Conservation (phyloP, 2,329 filamentous ascomycete species). For the Verticillium dahliae region DNA sequence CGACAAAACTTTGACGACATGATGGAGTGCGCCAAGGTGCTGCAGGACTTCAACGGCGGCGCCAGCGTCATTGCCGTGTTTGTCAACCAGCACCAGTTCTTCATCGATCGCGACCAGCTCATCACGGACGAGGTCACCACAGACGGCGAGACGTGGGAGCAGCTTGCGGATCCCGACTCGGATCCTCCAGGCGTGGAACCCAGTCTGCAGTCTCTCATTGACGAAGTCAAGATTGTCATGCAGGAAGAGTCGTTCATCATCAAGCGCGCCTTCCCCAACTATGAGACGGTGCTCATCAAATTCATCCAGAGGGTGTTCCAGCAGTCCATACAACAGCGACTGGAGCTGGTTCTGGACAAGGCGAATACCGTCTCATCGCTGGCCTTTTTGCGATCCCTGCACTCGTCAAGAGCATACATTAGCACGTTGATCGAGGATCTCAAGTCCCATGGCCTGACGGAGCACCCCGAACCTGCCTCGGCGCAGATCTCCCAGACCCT, state of each 20-base stretch:
- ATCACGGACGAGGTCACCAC: constrained; percentile 77
- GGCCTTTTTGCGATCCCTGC: constrained; percentile 83
- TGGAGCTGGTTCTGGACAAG: constrained; percentile 95
- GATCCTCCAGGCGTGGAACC: constrained; percentile 89
- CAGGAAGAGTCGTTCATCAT: constrained; percentile 97
- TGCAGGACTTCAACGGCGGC: constrained; percentile 94
- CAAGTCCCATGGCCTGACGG: constrained; percentile 88
- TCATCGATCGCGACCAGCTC: constrained; percentile 91
- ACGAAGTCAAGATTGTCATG: constrained; percentile 92
- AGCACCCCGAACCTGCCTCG: constrained; percentile 87
- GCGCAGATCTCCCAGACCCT: constrained; percentile 74
- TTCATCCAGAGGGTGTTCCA: constrained; percentile 96
- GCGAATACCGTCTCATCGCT: constrained; percentile 86
- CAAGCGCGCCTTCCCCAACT: constrained; percentile 91
- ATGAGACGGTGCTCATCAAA: constrained; percentile 86
- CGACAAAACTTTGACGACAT: constrained; percentile 96
- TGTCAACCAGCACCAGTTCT: constrained; percentile 98
- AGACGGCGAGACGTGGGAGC: constrained; percentile 79
- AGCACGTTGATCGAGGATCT: constrained; percentile 83
- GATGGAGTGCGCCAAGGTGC: constrained; percentile 90
- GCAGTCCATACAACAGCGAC: constrained; percentile 91
- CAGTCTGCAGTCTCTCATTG: constrained; percentile 82
- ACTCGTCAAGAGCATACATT: constrained; percentile 87
- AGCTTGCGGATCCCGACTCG: constrained; percentile 86
- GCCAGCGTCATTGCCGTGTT: constrained; percentile 92